Conservation (phyloP, 306 rosid genomes). For the Benincasa hispida region DNA sequence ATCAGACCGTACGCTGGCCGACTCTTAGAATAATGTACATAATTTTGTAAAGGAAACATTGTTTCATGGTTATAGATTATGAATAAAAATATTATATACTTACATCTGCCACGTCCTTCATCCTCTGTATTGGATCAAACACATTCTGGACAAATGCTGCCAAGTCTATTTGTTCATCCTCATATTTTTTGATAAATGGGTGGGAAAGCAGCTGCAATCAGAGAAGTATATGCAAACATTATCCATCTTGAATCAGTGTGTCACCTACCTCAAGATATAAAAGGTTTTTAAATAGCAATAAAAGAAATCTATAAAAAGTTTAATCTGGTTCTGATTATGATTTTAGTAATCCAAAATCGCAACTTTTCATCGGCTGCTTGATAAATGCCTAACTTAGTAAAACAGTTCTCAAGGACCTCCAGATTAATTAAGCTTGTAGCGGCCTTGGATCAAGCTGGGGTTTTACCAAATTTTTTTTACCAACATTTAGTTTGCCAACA, state of each 20-base stretch:
- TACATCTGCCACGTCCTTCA: slow-evolving; percentile 97
- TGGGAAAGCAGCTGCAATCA: slow-evolving; percentile 71
- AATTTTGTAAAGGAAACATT: not conserved
- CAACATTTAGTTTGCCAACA: not conserved
- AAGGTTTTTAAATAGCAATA: not conserved
- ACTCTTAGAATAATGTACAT: not conserved
- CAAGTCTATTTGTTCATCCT: slow-evolving; percentile 45
- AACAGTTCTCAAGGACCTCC: not conserved
- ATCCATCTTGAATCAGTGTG: slow-evolving; percentile 10
- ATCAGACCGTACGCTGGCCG: not conserved
- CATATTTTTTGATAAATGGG: slow-evolving; percentile 63
- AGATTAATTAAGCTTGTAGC: not conserved
- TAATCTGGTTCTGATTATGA: not conserved
- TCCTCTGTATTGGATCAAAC: slow-evolving; percentile 79
- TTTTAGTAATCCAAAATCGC: not conserved
- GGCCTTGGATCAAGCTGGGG: not conserved
- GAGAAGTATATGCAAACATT: slow-evolving; percentile 18
- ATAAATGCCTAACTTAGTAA: not conserved
- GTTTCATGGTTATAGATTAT: not conserved
- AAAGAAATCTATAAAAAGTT: not conserved
- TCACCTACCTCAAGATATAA: not conserved
- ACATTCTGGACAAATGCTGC: slow-evolving; percentile 70
- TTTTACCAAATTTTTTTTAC: not conserved
- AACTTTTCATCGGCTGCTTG: not conserved
- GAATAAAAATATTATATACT: slow-evolving; percentile 17